Evolutionary conservation across 768 basidiomycete genomes (phyloP).

Genomic region (Pulveroboletus sp.): DNA sequence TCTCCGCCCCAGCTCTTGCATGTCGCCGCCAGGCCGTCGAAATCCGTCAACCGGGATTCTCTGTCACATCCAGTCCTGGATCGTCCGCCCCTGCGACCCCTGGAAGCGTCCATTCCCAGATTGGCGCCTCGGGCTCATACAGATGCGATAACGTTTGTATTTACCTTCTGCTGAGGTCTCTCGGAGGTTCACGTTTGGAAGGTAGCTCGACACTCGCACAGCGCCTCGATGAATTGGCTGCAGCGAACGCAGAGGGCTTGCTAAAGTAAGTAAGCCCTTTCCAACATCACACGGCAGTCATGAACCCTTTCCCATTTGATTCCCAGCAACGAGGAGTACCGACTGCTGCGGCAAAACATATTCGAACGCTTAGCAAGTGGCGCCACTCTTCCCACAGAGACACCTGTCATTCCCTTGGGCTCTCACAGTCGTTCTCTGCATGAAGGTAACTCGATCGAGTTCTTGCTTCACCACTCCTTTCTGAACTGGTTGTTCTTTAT

Average conservation of each 20-base stretch:
- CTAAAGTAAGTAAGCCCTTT: conserved; percentile 64
- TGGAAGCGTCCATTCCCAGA: conserved; percentile 20
- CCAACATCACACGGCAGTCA: neutral
- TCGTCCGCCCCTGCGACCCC: conserved; percentile 21
- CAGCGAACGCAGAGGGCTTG: conserved; percentile 75
- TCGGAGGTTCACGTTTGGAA: conserved; percentile 8
- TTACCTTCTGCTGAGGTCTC: conserved; percentile 10
- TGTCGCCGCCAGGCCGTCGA: conserved; percentile 16
- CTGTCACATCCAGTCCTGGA: conserved; percentile 10
- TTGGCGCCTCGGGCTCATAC: conserved; percentile 31
- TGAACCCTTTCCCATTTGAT: conserved; percentile 2
- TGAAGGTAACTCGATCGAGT: conserved; percentile 7
- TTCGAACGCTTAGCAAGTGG: conserved; percentile 72
- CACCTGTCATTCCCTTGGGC: conserved; percentile 54
- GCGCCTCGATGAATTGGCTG: conserved; percentile 73
- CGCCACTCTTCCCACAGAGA: conserved; percentile 56
- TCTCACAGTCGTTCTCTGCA: conserved; percentile 27
- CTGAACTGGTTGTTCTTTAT: conserved; percentile 6
- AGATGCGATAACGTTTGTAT: conserved; percentile 53
- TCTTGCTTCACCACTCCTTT: neutral
- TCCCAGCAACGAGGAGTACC: conserved; percentile 78
- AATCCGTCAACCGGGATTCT: conserved; percentile 17
- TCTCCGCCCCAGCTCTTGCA: conserved; percentile 30
- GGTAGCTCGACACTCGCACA: conserved; percentile 70
- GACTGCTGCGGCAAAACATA: conserved; percentile 75